Conservation (phyloP, 768 basidiomycete genomes). For the Termitomyces sp. region DNA sequence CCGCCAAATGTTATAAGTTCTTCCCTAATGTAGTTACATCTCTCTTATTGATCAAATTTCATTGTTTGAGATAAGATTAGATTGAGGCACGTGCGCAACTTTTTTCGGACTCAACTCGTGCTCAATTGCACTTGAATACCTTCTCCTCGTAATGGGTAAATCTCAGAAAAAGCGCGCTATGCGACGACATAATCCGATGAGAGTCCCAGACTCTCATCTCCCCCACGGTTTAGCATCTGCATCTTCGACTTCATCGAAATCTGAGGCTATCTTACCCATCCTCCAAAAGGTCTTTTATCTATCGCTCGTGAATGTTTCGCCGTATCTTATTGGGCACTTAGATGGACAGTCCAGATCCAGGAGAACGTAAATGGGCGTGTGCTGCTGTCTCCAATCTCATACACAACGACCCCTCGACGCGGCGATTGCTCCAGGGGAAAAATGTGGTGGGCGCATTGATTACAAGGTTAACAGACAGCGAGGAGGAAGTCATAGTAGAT, state of each 20-base stretch:
- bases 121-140: background rate
- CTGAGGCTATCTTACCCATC: slow-evolving; percentile 78
- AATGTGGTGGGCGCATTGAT: slow-evolving; percentile 87
- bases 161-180: slow-evolving; percentile 82
- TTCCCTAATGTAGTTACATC: too few relatives aligned
- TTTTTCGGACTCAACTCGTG: background rate
- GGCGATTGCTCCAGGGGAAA: slow-evolving; percentile 84
- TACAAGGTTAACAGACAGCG: slow-evolving; percentile 79
- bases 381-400: slow-evolving; percentile 95
- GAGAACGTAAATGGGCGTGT: slow-evolving; percentile 93
- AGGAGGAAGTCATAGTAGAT: slow-evolving; percentile 89
- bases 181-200: slow-evolving; percentile 90
- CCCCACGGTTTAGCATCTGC: slow-evolving; percentile 77
- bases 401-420: slow-evolving; percentile 90
- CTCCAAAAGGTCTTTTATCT: slow-evolving; percentile 70
- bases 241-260: slow-evolving; percentile 67
- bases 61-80: slow-evolving; percentile 11
- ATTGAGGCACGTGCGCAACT: slow-evolving; percentile 8
- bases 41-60: too few relatives aligned
- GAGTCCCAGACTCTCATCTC: slow-evolving; percentile 90
- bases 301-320: background rate
- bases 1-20: too few relatives aligned
- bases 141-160: slow-evolving; percentile 67
- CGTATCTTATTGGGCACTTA: slow-evolving; percentile 21
- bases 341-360: slow-evolving; percentile 72